These are phyloP conservation scores for Gracilariopsis chorda DNA, from an alignment of 23 red algal genomes.

Conservation along the genomic window DNA sequence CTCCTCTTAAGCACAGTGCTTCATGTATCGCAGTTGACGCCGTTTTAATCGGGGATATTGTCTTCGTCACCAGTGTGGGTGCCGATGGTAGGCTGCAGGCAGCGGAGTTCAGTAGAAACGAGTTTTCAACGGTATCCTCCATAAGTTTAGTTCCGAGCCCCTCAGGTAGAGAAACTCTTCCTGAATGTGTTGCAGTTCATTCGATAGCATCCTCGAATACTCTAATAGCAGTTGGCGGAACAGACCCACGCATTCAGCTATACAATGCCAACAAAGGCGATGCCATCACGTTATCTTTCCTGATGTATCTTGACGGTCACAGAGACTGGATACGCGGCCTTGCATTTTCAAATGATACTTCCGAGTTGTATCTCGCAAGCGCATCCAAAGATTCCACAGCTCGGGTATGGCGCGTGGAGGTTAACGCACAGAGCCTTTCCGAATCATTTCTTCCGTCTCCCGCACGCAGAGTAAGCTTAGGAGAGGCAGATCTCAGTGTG, in stretches of 20 bases:
- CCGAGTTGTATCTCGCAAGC: constrained; percentile 12
- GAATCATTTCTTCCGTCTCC: constrained; percentile 5
- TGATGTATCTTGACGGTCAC: constrained; percentile 30
- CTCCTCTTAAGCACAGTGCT: background rate
- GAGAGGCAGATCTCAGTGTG: background rate
- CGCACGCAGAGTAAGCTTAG: background rate
- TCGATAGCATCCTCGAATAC: background rate
- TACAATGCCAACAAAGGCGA: background rate
- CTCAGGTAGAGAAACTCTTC: background rate
- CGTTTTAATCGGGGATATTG: background rate
- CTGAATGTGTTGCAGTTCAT: constrained; percentile 17
- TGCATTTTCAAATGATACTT: background rate
- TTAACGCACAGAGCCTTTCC: background rate
- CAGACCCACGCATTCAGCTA: constrained; percentile 28
- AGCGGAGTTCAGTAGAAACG: background rate
- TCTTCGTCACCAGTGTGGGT: constrained; percentile 1
- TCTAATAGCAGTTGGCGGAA: constrained; percentile 39
- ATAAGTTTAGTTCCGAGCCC: background rate
- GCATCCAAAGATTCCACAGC: constrained; percentile 46
- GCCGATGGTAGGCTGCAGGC: background rate
- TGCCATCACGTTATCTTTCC: background rate
- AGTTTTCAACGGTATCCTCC: background rate
- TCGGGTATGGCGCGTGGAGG: constrained; percentile 13
- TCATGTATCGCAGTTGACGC: constrained; percentile 24
- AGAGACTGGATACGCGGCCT: constrained; percentile 63